Conservation (phyloP, 176 grass and related monocot genomes). For the Carex parvula region DNA sequence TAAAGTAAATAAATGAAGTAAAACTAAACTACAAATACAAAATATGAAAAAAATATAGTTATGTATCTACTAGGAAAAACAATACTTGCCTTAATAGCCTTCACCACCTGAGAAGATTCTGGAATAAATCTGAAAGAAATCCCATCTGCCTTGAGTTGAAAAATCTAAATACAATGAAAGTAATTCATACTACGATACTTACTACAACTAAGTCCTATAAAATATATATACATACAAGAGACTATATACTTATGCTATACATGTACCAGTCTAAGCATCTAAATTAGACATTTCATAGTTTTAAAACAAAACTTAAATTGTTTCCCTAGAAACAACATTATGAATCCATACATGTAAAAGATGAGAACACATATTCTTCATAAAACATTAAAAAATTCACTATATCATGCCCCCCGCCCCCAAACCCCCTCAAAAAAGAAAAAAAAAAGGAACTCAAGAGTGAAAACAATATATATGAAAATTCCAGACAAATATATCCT, state of each 20-base stretch:
- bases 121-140: conserved; percentile 84
- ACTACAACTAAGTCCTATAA: neutral
- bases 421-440: neutral
- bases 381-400: neutral
- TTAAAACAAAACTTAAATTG: neutral
- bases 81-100: conserved; percentile 69
- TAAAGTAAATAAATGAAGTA: conserved; percentile 13
- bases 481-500: neutral
- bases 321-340: neutral
- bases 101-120: conserved; percentile 80
- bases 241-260: neutral
- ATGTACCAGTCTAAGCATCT: neutral
- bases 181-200: neutral
- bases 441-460: neutral
- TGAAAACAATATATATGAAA: too few species aligned
- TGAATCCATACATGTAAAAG: neutral
- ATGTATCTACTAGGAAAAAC: neutral
- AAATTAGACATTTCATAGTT: neutral
- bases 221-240: too few species aligned
- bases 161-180: conserved; percentile 44
- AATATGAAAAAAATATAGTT: neutral
- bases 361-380: neutral
- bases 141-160: conserved; percentile 74
- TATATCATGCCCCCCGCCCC: neutral
- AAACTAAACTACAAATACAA: neutral